Evolutionary conservation across 2,329 filamentous ascomycete genomes (phyloP).

Genomic region (Corniculantispora saksenae): DNA sequence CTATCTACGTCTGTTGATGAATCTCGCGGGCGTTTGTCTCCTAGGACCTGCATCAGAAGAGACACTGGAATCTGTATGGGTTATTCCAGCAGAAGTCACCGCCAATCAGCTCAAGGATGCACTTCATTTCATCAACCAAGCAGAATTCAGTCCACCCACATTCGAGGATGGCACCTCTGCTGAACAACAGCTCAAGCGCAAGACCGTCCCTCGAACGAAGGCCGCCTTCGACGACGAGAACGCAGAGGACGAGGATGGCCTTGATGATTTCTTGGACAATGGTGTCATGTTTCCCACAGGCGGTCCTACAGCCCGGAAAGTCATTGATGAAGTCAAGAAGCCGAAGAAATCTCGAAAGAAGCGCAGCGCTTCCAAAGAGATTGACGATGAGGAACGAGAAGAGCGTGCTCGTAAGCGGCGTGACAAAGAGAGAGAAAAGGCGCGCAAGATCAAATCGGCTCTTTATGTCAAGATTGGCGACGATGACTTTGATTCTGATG

Average conservation of each 20-base stretch:
- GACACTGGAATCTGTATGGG: constrained; percentile 75
- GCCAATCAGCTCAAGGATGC: constrained; percentile 67
- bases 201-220: constrained; percentile 55
- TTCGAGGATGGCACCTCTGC: constrained; percentile 76
- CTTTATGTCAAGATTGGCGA: constrained; percentile 81
- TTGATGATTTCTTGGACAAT: constrained; percentile 46
- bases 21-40: constrained; percentile 69
- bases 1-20: constrained; percentile 82
- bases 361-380: constrained; percentile 42
- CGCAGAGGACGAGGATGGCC: constrained; percentile 65
- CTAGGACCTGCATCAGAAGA: constrained; percentile 60
- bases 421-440: constrained; percentile 74
- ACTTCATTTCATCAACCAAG: constrained; percentile 72
- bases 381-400: constrained; percentile 64
- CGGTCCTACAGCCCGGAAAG: constrained; percentile 60
- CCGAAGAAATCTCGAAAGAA: constrained; percentile 51
- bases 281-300: constrained; percentile 69
- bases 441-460: constrained; percentile 78
- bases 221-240: constrained; percentile 74
- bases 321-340: constrained; percentile 58
- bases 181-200: constrained; percentile 77
- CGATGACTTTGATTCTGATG: constrained; percentile 82
- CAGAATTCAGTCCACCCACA: constrained; percentile 74
- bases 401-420: constrained; percentile 63
- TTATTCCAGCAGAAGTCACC: constrained; percentile 67